Percentiles rank a stretch among this genome's conserved stretches.
Conservation (phyloP, 805 yeast genomes). For the Candida nemodendra region DNA sequence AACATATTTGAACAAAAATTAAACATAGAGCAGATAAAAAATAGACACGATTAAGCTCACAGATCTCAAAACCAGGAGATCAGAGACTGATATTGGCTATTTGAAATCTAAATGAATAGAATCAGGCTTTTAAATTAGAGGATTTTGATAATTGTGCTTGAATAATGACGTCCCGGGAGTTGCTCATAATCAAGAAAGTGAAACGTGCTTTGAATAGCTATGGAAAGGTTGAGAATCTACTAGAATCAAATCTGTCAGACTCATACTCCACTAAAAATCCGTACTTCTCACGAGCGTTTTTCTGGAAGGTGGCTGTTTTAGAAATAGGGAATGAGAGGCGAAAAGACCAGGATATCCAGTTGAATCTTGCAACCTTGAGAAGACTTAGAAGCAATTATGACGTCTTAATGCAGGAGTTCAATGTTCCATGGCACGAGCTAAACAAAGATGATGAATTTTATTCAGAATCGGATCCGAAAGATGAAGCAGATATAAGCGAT, state of each 20-base stretch:
- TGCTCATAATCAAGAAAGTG: slow-evolving; percentile 1
- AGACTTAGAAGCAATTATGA: slow-evolving; percentile 21
- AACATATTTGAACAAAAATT: too few species aligned
- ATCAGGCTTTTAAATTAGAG: slow-evolving; percentile 3
- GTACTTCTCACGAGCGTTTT: slow-evolving; percentile 22
- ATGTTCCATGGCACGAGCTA: slow-evolving; percentile 36
- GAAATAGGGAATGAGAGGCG: slow-evolving; percentile 8
- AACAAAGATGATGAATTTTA: slow-evolving; percentile 24
- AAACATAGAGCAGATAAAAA: too few species aligned
- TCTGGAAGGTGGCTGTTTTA: slow-evolving; percentile 24
- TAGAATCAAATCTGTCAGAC: slow-evolving; percentile 4
- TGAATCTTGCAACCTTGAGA: slow-evolving; percentile 17
- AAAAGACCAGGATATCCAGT: slow-evolving; percentile 9
- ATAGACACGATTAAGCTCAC: too few species aligned
- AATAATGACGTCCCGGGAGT: slow-evolving; percentile 3
- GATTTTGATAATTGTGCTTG: too few species aligned
- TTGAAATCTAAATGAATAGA: background rate
- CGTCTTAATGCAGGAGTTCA: slow-evolving; percentile 22
- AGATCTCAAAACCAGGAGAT: too few species aligned
- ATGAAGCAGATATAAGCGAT: slow-evolving; percentile 29
- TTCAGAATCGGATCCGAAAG: slow-evolving; percentile 3
- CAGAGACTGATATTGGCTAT: too few species aligned
- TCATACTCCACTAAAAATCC: slow-evolving; percentile 8
- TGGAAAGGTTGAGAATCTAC: slow-evolving; percentile 8
- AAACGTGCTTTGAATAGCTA: slow-evolving; percentile 3